Percentiles rank a stretch among this genome's conserved stretches.
phyloP scores from a whole-genome alignment of 108 stramenopile genomes.

The Epithemia pelagica region DNA sequence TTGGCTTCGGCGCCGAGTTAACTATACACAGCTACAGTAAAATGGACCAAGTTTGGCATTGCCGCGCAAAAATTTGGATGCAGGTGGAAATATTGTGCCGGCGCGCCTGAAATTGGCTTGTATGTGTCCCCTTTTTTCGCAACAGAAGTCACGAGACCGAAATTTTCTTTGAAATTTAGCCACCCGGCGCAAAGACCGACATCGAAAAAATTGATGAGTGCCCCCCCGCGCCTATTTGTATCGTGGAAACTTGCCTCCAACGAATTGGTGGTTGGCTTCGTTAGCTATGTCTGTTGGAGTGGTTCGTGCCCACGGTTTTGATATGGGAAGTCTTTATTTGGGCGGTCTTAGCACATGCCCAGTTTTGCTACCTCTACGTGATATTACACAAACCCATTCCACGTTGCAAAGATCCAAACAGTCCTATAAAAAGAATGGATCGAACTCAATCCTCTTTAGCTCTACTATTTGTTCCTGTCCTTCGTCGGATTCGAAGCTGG shows the following conservation, averaged over 20 bases:
- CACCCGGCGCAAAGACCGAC: background rate
- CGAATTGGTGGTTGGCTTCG: background rate
- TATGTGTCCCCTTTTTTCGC: background rate
- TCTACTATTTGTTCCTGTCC: too few species aligned
- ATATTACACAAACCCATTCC: too few species aligned
- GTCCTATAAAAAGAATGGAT: too few species aligned
- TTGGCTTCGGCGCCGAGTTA: background rate
- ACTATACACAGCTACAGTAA: background rate
- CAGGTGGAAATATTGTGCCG: background rate
- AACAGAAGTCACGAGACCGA: background rate
- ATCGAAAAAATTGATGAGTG: background rate
- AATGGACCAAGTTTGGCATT: background rate
- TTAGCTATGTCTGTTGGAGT: background rate
- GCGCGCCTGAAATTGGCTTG: slow-evolving; percentile 1
- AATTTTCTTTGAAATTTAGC: background rate
- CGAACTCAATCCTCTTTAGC: too few species aligned
- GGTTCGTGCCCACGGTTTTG: too few species aligned
- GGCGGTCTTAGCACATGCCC: too few species aligned
- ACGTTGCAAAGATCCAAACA: too few species aligned
- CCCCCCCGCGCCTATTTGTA: background rate
- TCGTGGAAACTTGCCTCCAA: background rate
- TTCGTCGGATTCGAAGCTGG: too few species aligned
- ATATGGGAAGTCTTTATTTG: too few species aligned
- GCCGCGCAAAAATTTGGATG: background rate
- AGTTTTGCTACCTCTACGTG: too few species aligned